A percentile compares a stretch with the other conserved stretches of the same genome.
Conservation (phyloP, 164 flowering plant genomes). For the Stephania yunnanensis region DNA sequence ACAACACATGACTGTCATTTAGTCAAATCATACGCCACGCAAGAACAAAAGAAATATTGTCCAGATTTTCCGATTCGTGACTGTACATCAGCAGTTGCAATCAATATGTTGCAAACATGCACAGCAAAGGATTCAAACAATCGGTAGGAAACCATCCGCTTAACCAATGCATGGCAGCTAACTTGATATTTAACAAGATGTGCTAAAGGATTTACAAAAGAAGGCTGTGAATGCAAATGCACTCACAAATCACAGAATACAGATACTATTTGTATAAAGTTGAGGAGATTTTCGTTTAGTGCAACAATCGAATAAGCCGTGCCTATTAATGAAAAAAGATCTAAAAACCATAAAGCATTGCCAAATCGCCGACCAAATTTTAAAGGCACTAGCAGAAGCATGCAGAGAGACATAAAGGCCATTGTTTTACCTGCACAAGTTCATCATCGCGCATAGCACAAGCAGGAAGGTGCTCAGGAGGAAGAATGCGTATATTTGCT, state of each 20-base stretch:
- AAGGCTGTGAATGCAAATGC: neutral
- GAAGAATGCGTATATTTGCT: constrained; percentile 64
- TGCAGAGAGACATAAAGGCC: neutral
- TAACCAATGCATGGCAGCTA: neutral
- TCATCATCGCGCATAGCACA: constrained; percentile 68
- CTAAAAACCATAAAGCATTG: neutral
- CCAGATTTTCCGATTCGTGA: neutral
- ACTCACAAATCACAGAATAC: neutral
- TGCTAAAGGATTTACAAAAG: neutral
- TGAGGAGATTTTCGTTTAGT: neutral
- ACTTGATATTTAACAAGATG: neutral
- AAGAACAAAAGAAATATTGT: neutral
- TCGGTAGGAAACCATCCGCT: neutral
- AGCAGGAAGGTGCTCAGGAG: constrained; percentile 51
- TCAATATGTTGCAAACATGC: neutral
- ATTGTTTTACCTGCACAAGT: constrained; percentile 52
- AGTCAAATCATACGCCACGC: neutral
- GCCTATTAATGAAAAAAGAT: neutral
- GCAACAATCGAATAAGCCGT: neutral
- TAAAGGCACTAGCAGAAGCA: neutral
- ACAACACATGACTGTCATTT: neutral
- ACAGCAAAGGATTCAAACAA: neutral
- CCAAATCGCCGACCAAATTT: neutral
- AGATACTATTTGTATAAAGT: neutral
- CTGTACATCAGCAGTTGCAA: neutral